A percentile compares a stretch with the other conserved stretches of the same genome.
phyloP scores from a whole-genome alignment of 306 rosid species.

The Alnus rubra region DNA sequence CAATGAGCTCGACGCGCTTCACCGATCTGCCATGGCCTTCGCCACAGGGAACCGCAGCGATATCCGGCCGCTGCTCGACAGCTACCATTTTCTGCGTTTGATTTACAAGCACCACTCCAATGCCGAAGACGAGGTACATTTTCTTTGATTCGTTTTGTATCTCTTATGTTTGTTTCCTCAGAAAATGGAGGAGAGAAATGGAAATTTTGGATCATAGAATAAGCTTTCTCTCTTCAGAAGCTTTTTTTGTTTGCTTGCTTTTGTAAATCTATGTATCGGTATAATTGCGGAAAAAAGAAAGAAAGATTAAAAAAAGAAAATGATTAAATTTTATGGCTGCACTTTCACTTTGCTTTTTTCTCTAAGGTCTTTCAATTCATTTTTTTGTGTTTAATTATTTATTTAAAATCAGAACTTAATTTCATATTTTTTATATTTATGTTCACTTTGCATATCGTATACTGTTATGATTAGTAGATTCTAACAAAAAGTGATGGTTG shows the following conservation, averaged over 20 bases:
- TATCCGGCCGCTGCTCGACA: slow-evolving; percentile 64
- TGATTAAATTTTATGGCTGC: not conserved
- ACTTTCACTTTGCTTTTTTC: not conserved
- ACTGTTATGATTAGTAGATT: not conserved
- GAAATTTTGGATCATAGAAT: not conserved
- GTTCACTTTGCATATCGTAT: not conserved
- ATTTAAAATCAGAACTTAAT: not conserved
- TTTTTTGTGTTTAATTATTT: not conserved
- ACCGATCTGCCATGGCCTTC: slow-evolving; percentile 79
- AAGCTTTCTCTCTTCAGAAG: not conserved
- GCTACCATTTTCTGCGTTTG: slow-evolving; percentile 81
- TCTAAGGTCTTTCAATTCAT: not conserved
- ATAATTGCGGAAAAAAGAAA: too few species aligned
- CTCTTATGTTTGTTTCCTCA: slow-evolving; percentile 4
- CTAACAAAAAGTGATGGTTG: not conserved
- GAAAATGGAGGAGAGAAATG: slow-evolving; percentile 9
- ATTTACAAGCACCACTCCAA: slow-evolving; percentile 89
- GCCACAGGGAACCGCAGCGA: slow-evolving; percentile 77
- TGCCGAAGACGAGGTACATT: slow-evolving; percentile 97
- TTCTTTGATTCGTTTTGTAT: slow-evolving; percentile 23
- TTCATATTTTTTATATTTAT: not conserved
- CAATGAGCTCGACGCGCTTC: slow-evolving; percentile 85
- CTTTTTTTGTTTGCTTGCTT: not conserved
- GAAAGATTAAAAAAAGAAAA: too few species aligned
- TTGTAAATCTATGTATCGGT: too few species aligned